Evolutionary conservation across 1,284 basidiomycete genomes (phyloP).

Genomic region (Violaceomyces palustris): DNA sequence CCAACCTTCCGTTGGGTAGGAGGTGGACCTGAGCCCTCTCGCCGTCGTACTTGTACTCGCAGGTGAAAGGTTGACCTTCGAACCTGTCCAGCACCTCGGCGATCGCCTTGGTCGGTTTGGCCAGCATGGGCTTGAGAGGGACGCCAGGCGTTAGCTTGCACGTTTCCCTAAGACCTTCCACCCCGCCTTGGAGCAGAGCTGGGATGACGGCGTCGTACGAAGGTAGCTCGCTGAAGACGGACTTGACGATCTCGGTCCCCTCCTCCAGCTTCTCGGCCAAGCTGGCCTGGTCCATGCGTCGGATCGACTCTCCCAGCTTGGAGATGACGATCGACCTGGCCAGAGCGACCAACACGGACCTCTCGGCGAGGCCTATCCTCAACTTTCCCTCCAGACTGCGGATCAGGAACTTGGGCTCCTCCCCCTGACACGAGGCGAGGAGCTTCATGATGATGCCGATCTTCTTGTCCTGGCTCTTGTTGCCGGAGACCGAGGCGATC

Average conservation of each 20-base stretch:
- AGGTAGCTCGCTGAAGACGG: conserved; percentile 91
- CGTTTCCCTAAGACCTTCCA: conserved; percentile 65
- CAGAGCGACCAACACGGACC: conserved; percentile 60
- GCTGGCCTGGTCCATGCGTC: conserved; percentile 61
- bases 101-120: conserved; percentile 99
- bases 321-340: conserved; percentile 42
- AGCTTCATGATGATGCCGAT: conserved; percentile 92
- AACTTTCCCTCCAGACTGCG: conserved; percentile 94
- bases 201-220: conserved; percentile 92
- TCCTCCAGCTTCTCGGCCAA: conserved; percentile 72
- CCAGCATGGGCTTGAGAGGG: conserved; percentile 97
- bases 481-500: conserved; percentile 67
- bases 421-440: conserved; percentile 80
- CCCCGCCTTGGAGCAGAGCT: conserved; percentile 73
- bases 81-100: conserved; percentile 97
- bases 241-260: conserved; percentile 73
- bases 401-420: conserved; percentile 90
- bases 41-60: conserved; percentile 99
- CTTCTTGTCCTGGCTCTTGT: conserved; percentile 63
- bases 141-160: conserved; percentile 90
- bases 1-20: conserved; percentile 55
- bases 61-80: conserved; percentile 91
- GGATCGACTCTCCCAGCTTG: conserved; percentile 58
- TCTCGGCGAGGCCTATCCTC: conserved; percentile 92
- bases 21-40: conserved; percentile 74